A percentile compares a stretch with the other conserved stretches of the same genome.
These are phyloP conservation scores for Colletotrichum siamense DNA, from an alignment of 2,329 filamentous ascomycete species.

Conservation along the genomic window DNA sequence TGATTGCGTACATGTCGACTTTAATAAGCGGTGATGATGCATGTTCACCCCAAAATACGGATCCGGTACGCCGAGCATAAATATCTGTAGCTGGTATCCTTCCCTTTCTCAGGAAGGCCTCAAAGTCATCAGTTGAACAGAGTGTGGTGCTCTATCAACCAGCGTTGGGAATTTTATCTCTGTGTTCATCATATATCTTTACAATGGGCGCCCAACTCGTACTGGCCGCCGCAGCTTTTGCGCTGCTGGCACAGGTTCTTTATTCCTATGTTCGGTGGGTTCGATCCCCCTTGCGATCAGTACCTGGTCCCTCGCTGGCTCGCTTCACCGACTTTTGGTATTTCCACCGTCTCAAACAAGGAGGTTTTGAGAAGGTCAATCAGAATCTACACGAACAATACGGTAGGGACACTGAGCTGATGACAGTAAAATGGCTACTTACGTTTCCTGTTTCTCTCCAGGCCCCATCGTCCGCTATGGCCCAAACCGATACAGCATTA, in stretches of 20 bases:
- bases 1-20: not conserved
- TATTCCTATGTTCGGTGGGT: not conserved
- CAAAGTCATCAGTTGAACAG: not conserved
- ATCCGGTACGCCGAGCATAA: not conserved
- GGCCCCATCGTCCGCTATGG: constrained; percentile 49
- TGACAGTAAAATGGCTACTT: not conserved
- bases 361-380: constrained; percentile 33
- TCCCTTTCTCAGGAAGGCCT: not conserved
- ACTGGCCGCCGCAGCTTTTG: not conserved
- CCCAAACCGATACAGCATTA: constrained; percentile 52
- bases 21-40: not conserved
- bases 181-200: not conserved
- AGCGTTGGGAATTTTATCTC: not conserved
- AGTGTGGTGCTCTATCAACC: not conserved
- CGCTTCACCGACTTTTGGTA: constrained; percentile 36
- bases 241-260: not conserved
- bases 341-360: constrained; percentile 26
- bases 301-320: constrained; percentile 31
- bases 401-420: constrained; percentile 21
- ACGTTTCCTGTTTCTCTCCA: not conserved
- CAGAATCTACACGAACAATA: constrained; percentile 32
- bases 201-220: not conserved
- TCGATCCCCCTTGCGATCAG: constrained; percentile 26
- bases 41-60: not conserved
- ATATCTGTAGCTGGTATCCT: not conserved